Base-by-base conservation (phyloP, 2,329 filamentous ascomycete species). In the Pseudogymnoascus sp. region DNA sequence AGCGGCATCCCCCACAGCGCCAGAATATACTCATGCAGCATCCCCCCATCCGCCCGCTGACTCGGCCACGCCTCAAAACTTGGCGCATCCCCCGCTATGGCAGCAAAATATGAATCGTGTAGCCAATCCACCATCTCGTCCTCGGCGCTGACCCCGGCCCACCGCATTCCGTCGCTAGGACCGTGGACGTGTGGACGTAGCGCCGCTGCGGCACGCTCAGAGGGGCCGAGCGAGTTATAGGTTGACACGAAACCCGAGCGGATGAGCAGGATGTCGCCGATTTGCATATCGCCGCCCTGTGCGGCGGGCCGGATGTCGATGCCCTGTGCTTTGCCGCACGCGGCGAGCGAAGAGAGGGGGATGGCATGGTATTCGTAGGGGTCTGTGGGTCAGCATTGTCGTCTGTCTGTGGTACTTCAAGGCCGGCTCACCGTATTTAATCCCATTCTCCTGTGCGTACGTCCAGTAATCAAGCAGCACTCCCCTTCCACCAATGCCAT, bases 401-500 rank as follows among this genome's bases (percentile, higher is more conserved):
- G 16, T 7, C 5, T 7, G 12, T 8, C 16, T n/a, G 31, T 26
- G 7, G 11, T 26, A 18, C 36, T 29, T 18, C 1, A n/a, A 57
- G 14, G 16, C 5, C 1, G 11, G 21, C 60, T 57, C 63, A 67
- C 69, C 71, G 69, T 78, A 74, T 10, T 72, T 67, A 71, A 79
- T 66, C 64, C 72, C 68, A 71, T 72, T 71, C 70, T 72, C 68
- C 39, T 80, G 75, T 8, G 76, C 72, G 26, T 76, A 68, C 5
- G 77, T 73, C 70, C 80, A 78, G 66, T 81, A 80, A 69, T 85
- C 83, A 34, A 85, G 69, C 23, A 85, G 70, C 2, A 85, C 74
- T 3, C 81, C 83, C 0, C 83, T 74, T 5, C 82, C 83, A 0
- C 83, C 81, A 62, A 86, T 84, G 11, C 83, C 83, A 57, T 71